A percentile compares a stretch with the other conserved stretches of the same genome.
phyloP scores from a whole-genome alignment of 1,139 yeast genomes.

The Candida sojae region DNA sequence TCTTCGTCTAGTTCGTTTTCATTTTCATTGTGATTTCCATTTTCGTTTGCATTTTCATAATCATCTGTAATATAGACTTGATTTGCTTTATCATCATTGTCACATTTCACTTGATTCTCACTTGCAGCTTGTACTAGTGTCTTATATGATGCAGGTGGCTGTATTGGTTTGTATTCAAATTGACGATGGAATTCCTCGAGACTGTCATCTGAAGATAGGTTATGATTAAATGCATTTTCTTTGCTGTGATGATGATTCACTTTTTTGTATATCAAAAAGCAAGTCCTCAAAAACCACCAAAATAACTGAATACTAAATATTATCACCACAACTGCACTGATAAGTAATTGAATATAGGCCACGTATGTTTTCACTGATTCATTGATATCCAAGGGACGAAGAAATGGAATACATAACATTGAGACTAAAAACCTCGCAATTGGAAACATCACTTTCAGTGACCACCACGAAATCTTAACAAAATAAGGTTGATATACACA shows the following conservation, averaged over 20 bases:
- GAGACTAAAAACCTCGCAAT: slow-evolving; percentile 39
- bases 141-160: slow-evolving; percentile 5
- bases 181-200: slow-evolving; percentile 28
- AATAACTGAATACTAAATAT: slow-evolving; percentile 36
- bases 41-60: slow-evolving; percentile 5
- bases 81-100: not conserved
- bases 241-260: slow-evolving; percentile 10
- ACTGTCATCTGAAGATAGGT: slow-evolving; percentile 9
- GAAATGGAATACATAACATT: slow-evolving; percentile 43
- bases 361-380: slow-evolving; percentile 41
- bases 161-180: slow-evolving; percentile 35
- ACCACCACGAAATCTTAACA: slow-evolving; percentile 37
- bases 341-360: slow-evolving; percentile 40
- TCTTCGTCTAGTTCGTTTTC: slow-evolving; percentile 12
- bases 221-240: slow-evolving; percentile 1
- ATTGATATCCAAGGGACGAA: slow-evolving; percentile 28
- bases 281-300: slow-evolving; percentile 31
- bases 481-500: slow-evolving; percentile 42
- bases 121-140: not conserved
- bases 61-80: not conserved
- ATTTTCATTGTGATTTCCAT: slow-evolving; percentile 2
- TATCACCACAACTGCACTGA: slow-evolving; percentile 40
- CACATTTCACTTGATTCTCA: not conserved
- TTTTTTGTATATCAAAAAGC: slow-evolving; percentile 22
- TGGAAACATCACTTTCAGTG: slow-evolving; percentile 39